Conservation (phyloP, 2,329 filamentous ascomycete genomes). For the Pleomassaria siparia region DNA sequence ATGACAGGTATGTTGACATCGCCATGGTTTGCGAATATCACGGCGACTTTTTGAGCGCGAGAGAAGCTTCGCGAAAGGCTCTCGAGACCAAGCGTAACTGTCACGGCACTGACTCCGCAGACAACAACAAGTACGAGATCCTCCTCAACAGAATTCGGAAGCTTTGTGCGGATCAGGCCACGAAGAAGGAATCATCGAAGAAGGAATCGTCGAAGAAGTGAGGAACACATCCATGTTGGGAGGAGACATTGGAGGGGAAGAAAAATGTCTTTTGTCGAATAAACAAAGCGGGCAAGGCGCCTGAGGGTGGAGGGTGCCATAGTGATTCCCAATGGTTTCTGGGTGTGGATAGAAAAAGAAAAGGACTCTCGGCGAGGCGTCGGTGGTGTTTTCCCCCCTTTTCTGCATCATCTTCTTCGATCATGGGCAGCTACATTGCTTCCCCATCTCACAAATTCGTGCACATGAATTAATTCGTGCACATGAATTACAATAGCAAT, state of each 20-base stretch:
- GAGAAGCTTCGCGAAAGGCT: constrained; percentile 25
- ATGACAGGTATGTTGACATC: constrained; percentile 32
- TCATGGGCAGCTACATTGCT: background rate
- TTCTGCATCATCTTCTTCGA: background rate
- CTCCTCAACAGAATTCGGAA: constrained; percentile 24
- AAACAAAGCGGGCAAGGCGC: background rate
- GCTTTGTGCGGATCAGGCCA: constrained; percentile 10
- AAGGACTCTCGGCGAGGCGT: background rate
- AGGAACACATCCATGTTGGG: no score
- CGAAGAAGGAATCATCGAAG: constrained; percentile 2
- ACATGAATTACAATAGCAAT: background rate
- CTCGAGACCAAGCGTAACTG: constrained; percentile 28
- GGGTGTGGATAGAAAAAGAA: background rate
- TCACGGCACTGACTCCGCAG: constrained; percentile 31
- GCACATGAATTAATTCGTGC: background rate
- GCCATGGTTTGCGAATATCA: constrained; percentile 32
- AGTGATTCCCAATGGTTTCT: no score
- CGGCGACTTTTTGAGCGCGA: constrained; percentile 23
- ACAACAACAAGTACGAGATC: constrained; percentile 22
- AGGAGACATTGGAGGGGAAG: background rate
- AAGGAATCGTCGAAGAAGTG: background rate
- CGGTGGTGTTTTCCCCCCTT: background rate
- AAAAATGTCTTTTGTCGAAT: background rate
- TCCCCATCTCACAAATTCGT: background rate
- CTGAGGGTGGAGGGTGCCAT: no score